Percentiles rank a stretch among this genome's conserved stretches.
Evolutionary conservation across 805 yeast genomes (phyloP).

Genomic region (Isabelozyma pseudorhagii): DNA sequence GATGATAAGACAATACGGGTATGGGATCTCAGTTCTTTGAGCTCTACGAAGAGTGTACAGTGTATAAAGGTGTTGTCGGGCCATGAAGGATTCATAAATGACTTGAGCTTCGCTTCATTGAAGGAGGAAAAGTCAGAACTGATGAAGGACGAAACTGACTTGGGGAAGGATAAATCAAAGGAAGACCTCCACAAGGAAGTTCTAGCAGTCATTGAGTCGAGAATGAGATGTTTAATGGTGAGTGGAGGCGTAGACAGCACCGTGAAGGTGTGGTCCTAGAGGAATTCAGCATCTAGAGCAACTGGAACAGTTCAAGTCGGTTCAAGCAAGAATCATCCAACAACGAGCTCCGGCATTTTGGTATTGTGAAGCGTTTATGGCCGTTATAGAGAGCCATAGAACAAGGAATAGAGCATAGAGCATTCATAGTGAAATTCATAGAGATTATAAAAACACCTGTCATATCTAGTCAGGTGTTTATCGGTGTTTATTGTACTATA

Average conservation of each 20-base stretch:
- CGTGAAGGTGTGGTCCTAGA: constrained; percentile 51
- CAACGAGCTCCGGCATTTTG: too few relatives aligned
- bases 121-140: background rate
- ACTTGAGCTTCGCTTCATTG: constrained; percentile 49
- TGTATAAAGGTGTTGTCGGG: constrained; percentile 49
- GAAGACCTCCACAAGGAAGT: constrained; percentile 15
- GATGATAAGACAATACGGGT: constrained; percentile 76
- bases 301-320: too few relatives aligned
- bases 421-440: too few relatives aligned
- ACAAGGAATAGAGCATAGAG: too few relatives aligned
- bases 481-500: too few relatives aligned
- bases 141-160: constrained; percentile 6
- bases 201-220: constrained; percentile 32
- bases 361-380: background rate
- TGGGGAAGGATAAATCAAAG: constrained; percentile 8
- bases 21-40: constrained; percentile 62
- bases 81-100: constrained; percentile 77
- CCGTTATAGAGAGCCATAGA: too few relatives aligned
- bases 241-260: constrained; percentile 63
- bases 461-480: too few relatives aligned
- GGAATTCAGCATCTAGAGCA: too few relatives aligned
- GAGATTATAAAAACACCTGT: too few relatives aligned
- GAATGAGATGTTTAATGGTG: constrained; percentile 60
- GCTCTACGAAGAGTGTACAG: constrained; percentile 40
- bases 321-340: too few relatives aligned